A percentile compares a stretch with the other conserved stretches of the same genome.
Evolutionary conservation across 768 basidiomycete genomes (phyloP).

Genomic region (Neoboletus subvelutipes): DNA sequence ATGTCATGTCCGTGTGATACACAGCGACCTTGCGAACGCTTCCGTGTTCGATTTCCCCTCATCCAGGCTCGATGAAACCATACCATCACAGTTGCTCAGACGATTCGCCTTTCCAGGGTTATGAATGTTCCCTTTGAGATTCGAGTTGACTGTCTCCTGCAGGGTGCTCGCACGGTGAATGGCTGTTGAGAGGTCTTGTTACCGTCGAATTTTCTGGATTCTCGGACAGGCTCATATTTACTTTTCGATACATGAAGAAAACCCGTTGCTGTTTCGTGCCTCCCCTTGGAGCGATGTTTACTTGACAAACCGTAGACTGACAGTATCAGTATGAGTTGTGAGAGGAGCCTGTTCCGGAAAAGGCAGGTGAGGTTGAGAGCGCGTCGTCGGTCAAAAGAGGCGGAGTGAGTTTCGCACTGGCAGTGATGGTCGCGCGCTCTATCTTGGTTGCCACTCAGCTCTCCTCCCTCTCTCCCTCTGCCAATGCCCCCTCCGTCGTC

Average conservation of each 20-base stretch:
- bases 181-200: not conserved
- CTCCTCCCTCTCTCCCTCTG: conserved; percentile 58
- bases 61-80: conserved; percentile 3
- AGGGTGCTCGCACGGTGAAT: not conserved
- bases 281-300: not conserved
- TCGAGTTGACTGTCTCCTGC: not conserved
- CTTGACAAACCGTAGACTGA: no score
- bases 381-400: not conserved
- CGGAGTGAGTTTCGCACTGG: not conserved
- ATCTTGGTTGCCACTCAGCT: conserved; percentile 59
- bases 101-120: conserved; percentile 15
- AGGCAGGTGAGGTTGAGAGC: conserved; percentile 19
- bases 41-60: conserved; percentile 2
- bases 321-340: no score
- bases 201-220: not conserved
- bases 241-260: not conserved
- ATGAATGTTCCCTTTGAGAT: conserved; percentile 5
- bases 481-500: conserved; percentile 49
- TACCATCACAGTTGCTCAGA: not conserved
- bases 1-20: conserved; percentile 30
- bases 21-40: conserved; percentile 7
- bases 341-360: conserved; percentile 17
- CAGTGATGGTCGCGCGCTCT: conserved; percentile 26
- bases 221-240: not conserved
- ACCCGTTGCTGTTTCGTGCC: no score